Percentiles rank a stretch among this genome's conserved stretches.
Conservation (phyloP, 495 filamentous ascomycete genomes). For the Collariella sp. region DNA sequence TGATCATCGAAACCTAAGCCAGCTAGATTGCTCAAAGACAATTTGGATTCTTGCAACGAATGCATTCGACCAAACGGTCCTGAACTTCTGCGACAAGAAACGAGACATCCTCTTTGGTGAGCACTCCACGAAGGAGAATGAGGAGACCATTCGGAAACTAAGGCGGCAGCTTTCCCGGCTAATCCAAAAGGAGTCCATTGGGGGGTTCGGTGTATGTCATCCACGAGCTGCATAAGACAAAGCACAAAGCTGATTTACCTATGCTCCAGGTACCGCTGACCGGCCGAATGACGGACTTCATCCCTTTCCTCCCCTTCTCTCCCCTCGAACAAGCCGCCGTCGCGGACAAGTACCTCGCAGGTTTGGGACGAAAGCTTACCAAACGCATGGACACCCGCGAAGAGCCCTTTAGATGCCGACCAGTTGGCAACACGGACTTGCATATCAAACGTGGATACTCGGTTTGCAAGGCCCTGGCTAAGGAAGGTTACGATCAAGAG, state of each 20-base stretch:
- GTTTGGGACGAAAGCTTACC: conserved; percentile 25
- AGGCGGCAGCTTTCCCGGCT: conserved; percentile 20
- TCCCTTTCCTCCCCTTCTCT: conserved; percentile 44
- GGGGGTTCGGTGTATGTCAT: conserved; percentile 22
- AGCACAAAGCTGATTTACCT: background rate
- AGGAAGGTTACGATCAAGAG: conserved; percentile 29
- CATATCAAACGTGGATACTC: conserved; percentile 26
- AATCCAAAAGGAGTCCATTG: conserved; percentile 26
- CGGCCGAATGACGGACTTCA: conserved; percentile 35
- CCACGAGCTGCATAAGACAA: no score
- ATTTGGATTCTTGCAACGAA: conserved; percentile 53
- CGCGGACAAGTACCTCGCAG: conserved; percentile 38
- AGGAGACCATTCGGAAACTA: conserved; percentile 7
- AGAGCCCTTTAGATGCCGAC: conserved; percentile 5
- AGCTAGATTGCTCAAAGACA: conserved; percentile 43
- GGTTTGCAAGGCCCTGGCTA: conserved; percentile 30
- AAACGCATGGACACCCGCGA: conserved; percentile 24
- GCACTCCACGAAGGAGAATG: background rate
- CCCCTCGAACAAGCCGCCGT: conserved; percentile 36
- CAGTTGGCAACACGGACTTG: conserved; percentile 33
- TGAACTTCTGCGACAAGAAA: conserved; percentile 27
- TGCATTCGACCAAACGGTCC: conserved; percentile 35
- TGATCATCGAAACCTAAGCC: background rate
- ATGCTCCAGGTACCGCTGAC: conserved; percentile 26
- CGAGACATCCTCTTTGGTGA: conserved; percentile 17